Evolutionary conservation across 164 flowering plant species (phyloP), one percentile per base, ranked within the genome.

Genomic region (Platanus orientalis): DNA sequence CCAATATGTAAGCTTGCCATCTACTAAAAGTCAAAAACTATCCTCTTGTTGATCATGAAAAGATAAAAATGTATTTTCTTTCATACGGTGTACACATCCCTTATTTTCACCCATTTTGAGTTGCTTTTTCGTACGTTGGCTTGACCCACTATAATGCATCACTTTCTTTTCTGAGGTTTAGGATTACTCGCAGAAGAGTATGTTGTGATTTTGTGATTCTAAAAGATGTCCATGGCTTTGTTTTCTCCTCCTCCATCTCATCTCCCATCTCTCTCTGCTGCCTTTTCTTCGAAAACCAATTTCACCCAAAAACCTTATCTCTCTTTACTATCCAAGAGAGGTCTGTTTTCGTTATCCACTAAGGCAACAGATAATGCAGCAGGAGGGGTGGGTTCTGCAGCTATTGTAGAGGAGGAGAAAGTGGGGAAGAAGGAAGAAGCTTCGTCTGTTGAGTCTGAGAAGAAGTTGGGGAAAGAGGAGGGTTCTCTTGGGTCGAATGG

Each of bases 301-400:
- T 42, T 62, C 29, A 28, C 69, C 66, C 78, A 27, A 57, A 83
- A 66, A 24, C 75, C 81, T 52, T 45, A 21, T 70, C 71, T 66
- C 54, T 40, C 66, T 60, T 59, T 48, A 14, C 52, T 45, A 39
- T 58, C 71, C 60, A 71, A 69, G 55, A 76, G 63, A 36, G 61
- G 50, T 56, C 60, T 60, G 39, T 40, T 71, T 28, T 64, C 56
- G 27, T 42, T 60, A 21, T 66, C 63, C 34, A 53, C 54, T 7
- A 68, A 62, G 55, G 75, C 79, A 24, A 53, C 81, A 4, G 92
- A 83, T 21, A 83, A 83, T 77, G 93, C 78, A 53, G 80, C 83
- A 42, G 90, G 88, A 52, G 27, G 49, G 58, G 73, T 62, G 7
- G 77, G 64, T 27, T 56, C 85, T 21, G 61, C 81, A 44, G 68